A percentile compares a stretch with the other conserved stretches of the same genome.
Evolutionary conservation across 257 asterid genomes (phyloP).

Genomic region (Capsicum chinense): DNA sequence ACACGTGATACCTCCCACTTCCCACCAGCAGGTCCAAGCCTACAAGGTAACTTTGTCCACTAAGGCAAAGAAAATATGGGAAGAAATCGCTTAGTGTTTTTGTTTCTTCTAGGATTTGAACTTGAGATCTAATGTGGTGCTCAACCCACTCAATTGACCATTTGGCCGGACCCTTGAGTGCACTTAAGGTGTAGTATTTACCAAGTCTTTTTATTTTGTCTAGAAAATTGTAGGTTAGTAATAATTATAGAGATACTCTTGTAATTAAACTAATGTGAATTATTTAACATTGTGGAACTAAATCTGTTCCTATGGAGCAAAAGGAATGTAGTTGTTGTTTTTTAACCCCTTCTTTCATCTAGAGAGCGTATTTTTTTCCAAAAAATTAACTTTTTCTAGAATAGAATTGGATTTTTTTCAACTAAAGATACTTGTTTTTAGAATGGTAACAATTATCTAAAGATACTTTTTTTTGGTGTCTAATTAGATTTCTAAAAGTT

Average conservation of each 20-base stretch:
- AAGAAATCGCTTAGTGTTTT: too few relatives aligned
- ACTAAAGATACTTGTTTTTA: background rate
- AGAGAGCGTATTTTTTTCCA: background rate
- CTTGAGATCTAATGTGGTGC: too few relatives aligned
- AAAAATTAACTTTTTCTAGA: background rate
- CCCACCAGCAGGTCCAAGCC: too few relatives aligned
- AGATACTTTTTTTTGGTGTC: background rate
- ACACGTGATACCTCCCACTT: too few relatives aligned
- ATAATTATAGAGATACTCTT: background rate
- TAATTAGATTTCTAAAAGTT: background rate
- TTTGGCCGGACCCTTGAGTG: too few relatives aligned
- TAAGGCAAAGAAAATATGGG: too few relatives aligned
- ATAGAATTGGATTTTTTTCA: background rate
- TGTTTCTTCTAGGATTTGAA: too few relatives aligned
- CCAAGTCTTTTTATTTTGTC: background rate
- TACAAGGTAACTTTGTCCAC: too few relatives aligned
- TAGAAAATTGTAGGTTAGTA: background rate
- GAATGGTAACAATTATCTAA: constrained; percentile 13
- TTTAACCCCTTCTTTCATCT: background rate
- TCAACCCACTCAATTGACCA: too few relatives aligned
- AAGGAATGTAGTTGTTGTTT: background rate
- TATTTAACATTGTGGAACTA: background rate
- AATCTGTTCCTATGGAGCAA: background rate
- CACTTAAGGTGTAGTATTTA: background rate
- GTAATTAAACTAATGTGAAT: background rate